Evolutionary conservation across 2,329 filamentous ascomycete species (phyloP), one percentile per base, ranked within the genome.

Genomic region (Fusarium graminum): DNA sequence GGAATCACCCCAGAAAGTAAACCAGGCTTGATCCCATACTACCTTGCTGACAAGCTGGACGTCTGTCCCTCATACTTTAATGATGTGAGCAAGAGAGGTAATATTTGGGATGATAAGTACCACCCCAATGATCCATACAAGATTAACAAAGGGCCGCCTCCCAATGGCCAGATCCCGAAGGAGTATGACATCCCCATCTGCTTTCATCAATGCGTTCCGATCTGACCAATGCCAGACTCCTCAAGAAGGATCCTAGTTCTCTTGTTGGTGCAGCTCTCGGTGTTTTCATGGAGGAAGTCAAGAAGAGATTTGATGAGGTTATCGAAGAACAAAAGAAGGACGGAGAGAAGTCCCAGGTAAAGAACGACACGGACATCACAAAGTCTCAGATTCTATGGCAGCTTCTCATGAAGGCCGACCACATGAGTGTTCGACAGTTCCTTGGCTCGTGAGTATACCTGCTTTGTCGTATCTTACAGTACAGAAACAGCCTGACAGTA

Each of bases 351-450:
- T n/a, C 25, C 5, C 10, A 14, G 34, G 28, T 14, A 12, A 38
- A 29, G 16, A 29, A 45, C 26, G 39, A 36, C 17, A 28, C 14
- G 25, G 9, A 29, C 2, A 28, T 6, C 9, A 11, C 16, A 4
- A 30, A 40, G 19, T 17, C 44, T 7, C 22, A n/a, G 28, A 26
- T 4, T 0, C 30, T 69, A 1, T 68, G 62, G 34, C 4, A 49
- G 2, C 46, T 46, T 1, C 30, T 69, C 4, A 68, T 67, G 65
- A 32, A 32, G 9, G 58, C 55, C 1, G 67, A 69, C 4, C 43
- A 59, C 14, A 52, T 57, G 50, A 69, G 67, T 17, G 49, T 59
- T 16, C 63, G 67, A 0, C 65, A 69, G 30, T 69, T 43, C 14
- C 67, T 69, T 42, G 45, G 47, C 17, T 55, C 65, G 67, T 66